Evolutionary conservation across 1,284 basidiomycete species (phyloP), one percentile per base, ranked within the genome.

Genomic region (Ustilago trichophora): DNA sequence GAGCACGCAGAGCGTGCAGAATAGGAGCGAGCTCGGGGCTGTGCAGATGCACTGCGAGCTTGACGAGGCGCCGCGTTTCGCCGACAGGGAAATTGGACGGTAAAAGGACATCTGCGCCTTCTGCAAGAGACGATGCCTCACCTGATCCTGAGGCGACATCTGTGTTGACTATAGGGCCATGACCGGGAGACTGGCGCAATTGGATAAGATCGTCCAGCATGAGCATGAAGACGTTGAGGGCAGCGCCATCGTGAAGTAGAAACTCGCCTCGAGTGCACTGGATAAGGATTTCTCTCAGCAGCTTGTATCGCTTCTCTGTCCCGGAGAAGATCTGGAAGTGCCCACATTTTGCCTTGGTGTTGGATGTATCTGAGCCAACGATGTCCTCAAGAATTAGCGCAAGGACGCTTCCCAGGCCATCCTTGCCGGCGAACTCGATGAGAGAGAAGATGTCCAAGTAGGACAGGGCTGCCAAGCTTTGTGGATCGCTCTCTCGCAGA

Each of bases 181-280:
- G 12, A 1, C 21, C n/a, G 3, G 15, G 15, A 8, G 50, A 35
- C 21, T 32, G 62, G 21, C 51, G 62, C 12, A 57, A 11, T 18
- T 57, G 53, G 21, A 44, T 26, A 19, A 57, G 49, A 35, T 69
- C 66, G 31, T 59, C 38, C 9, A 69, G 44, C 50, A 69, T 48
- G 19, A 55, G 66, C 47, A 55, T 41, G 29, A 69, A 64, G 27
- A 68, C 31, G 16, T 53, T 52, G 11, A 68, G 33, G n/a, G 43
- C 46, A n/a, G 49, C 16, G 11, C 37, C 58, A 16, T 63, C 54
- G 22, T 67, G 50, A 4, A 56, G 40, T 8, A 67, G 19, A 10
- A 51, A 43, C 9, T 62, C 40, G 54, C 32, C 31, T 41, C 42
- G 49, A 26, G 21, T 43, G 50, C 50, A 57, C 6, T 37, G 49